Conservation (phyloP, 1,284 basidiomycete species). For the Kalmanozyma brasiliensis region DNA sequence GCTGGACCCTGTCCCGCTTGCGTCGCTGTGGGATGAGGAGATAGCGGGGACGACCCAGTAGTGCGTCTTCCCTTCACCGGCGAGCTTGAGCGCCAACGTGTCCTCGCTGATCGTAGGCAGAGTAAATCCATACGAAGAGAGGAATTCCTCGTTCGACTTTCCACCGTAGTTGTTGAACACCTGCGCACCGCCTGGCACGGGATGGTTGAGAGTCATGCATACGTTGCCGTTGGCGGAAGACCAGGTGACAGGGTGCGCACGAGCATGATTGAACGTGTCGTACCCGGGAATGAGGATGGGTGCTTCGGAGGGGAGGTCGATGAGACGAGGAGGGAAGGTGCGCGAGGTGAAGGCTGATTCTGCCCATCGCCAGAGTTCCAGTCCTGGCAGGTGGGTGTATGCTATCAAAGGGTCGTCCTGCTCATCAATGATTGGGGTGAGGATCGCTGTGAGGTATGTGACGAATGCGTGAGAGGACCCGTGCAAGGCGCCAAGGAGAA, state of each 20-base stretch:
- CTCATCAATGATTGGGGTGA: background rate
- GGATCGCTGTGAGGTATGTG: background rate
- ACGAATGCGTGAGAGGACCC: background rate
- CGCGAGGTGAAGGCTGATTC: constrained; percentile 50
- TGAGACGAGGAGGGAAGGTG: constrained; percentile 56
- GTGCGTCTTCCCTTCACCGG: constrained; percentile 13
- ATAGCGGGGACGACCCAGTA: constrained; percentile 21
- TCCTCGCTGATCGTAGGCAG: constrained; percentile 45
- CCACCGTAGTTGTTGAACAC: constrained; percentile 66
- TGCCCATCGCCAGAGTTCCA: constrained; percentile 55
- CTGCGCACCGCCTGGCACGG: constrained; percentile 10
- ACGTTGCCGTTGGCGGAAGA: constrained; percentile 2
- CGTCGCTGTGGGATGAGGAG: background rate
- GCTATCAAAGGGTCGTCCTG: constrained; percentile 5
- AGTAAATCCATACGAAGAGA: constrained; percentile 59
- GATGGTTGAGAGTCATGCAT: constrained; percentile 21
- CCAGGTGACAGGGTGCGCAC: constrained; percentile 59
- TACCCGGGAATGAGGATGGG: constrained; percentile 63
- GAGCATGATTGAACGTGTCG: constrained; percentile 60
- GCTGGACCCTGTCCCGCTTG: background rate
- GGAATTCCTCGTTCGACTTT: constrained; percentile 64
- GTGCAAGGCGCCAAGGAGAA: background rate
- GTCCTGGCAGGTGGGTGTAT: constrained; percentile 11
- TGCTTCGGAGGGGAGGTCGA: constrained; percentile 9
- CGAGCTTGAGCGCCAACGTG: constrained; percentile 48